phyloP scores from a whole-genome alignment of 2,329 filamentous ascomycete genomes.

The Phaeosphaeria sp. region DNA sequence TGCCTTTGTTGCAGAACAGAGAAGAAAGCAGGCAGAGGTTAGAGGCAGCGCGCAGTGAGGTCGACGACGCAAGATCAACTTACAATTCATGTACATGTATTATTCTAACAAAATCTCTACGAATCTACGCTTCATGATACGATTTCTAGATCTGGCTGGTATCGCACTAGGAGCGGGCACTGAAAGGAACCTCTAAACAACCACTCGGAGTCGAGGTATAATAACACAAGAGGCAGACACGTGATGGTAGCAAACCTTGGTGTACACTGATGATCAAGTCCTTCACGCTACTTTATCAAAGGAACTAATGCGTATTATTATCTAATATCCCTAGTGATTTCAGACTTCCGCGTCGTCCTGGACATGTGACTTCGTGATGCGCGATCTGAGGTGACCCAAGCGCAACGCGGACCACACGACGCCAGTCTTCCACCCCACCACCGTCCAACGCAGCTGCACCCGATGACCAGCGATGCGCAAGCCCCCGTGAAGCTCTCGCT shows the following conservation, averaged over 20 bases:
- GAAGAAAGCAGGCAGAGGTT: constrained; percentile 43
- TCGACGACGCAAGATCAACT: constrained; percentile 1
- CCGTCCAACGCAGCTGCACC: constrained; percentile 19
- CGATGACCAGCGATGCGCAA: constrained; percentile 51
- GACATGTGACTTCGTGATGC: constrained; percentile 36
- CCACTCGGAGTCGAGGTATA: no score
- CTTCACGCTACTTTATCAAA: no score
- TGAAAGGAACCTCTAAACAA: no score
- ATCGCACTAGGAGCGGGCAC: no score
- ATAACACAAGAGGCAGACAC: no score
- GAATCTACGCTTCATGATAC: constrained; percentile 21
- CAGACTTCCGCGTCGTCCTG: neutral
- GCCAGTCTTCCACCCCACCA: constrained; percentile 22
- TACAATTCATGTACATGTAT: neutral
- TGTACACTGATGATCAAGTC: no score
- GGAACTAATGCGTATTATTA: no score
- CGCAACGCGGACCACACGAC: constrained; percentile 23
- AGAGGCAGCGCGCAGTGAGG: constrained; percentile 37
- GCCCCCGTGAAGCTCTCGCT: constrained; percentile 79
- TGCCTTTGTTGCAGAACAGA: constrained; percentile 37
- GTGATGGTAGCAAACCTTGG: no score
- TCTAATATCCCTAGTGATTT: neutral
- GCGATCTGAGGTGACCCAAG: constrained; percentile 1
- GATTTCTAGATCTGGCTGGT: no score
- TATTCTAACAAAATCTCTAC: constrained; percentile 15